Base-by-base conservation (phyloP, 148 eudicot species). In the Agrostemma githago region DNA sequence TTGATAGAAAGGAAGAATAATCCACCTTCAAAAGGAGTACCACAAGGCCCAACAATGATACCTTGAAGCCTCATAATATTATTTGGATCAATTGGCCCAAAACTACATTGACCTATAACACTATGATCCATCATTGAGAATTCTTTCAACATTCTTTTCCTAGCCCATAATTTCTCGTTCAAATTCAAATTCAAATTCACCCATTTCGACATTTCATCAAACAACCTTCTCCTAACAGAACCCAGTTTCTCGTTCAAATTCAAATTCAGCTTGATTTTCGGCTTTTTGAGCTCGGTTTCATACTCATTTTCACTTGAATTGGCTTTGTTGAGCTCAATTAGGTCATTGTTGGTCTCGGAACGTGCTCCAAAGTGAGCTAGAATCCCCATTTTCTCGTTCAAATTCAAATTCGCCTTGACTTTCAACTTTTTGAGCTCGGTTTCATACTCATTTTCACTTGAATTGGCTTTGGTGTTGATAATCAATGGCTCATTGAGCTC, bases 1-100 rank as follows among this genome's bases (percentile, higher is more conserved):
- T 10, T 16, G 44, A 76, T 60, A 42, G 44, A 21, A 20, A 76
- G 74, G 69, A 70, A 69, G 69, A 76, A 76, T 17, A 76, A 3
- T 1, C 79, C 79, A 17, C 68, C 74, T 9, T 76, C 73, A 70
- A 76, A 76, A 8, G 79, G 79, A 48, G 79, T 76, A 69, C 34
- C 53, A 26, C 51, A 61, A 61, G 74, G 74, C 8, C 78, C 78
- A 59, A 68, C 17, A 9, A 76, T 76, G 62, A 76, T 46, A 43
- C 68, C 79, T 76, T 76, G 69, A 1, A 76, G 34, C 21, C 39
- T 42, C 34, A 70, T 61, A 11, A 60, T 68, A 41, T 76, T 17
- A 20, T 61, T 42, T 16, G 61, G 3, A 76, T 76, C n/a, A 62
- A 76, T 53, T 26, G 26, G 53, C 38, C 79, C 79, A 70, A 16